Base-by-base conservation (phyloP, 495 filamentous ascomycete genomes). In the Neurospora hispaniola region DNA sequence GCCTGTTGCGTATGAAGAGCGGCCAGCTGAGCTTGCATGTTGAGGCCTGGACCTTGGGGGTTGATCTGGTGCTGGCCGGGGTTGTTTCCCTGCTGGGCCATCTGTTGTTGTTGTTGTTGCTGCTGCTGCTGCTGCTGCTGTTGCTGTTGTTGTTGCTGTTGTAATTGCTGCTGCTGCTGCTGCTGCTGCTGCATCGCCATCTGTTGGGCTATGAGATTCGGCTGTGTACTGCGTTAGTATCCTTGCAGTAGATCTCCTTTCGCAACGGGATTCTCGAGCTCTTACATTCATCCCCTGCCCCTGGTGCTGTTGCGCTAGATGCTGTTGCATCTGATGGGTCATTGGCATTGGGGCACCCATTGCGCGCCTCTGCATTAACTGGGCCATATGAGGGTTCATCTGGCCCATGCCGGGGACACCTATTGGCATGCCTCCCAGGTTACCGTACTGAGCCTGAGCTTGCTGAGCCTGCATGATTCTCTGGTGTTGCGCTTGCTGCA, bases 331-430 rank as follows among this genome's bases (percentile, higher is more conserved):
- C 41, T 86, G 78, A 75, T 87, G 85, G 20, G 48, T 2, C 72
- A 82, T 79, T 42, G 84, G 81, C 66, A 86, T 73, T 71, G 79
- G 78, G 69, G 83, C 77, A 73, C 78, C 80, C 76, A 84, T 84
- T 43, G 75, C 73, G 68, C 76, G 79, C 54, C 73, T 70, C 20
- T 76, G 71, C 11, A 76, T 75, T 27, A 76, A 71, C 72, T 78
- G 82, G 72, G 74, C 81, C 46, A 48, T 71, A 42, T 75, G 38
- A 62, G 74, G 75, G 41, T 40, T 75, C 70, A 75, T 78, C 69
- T 79, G 78, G 31, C 87, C 84, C 83, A 91, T 87, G 35, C 87
- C 85, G 62, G 87, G 88, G 38, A 89, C 87, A 18, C 87, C 88
- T 77, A 91, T 89, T 27, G 87, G 87, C 75, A 90, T 81, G 40